Evolutionary conservation across 1,139 yeast species (phyloP).

Genomic region (Yamadazyma dendronema): DNA sequence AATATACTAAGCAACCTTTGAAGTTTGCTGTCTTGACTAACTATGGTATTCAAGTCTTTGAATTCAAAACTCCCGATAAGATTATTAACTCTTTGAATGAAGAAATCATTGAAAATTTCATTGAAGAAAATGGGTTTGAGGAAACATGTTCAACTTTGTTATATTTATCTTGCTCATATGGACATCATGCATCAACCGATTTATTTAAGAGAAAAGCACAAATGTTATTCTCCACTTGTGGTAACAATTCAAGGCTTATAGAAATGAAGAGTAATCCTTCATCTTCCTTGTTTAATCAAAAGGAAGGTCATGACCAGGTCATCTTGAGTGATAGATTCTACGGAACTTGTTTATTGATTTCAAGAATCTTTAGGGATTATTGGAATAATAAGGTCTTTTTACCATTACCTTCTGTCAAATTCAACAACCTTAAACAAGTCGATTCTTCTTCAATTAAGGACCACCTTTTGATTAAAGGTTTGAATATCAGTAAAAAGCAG

Average conservation of each 20-base stretch:
- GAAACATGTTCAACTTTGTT: slow-evolving; percentile 89
- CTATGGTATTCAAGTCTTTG: slow-evolving; percentile 72
- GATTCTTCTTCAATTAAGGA: slow-evolving; percentile 46
- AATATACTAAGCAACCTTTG: slow-evolving; percentile 61
- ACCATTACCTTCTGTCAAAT: slow-evolving; percentile 45
- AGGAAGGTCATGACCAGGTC: slow-evolving; percentile 56
- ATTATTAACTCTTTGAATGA: slow-evolving; percentile 68
- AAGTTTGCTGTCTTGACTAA: slow-evolving; percentile 81
- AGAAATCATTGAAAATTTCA: slow-evolving; percentile 49
- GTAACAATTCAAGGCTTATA: slow-evolving; percentile 50
- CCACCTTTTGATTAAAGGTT: slow-evolving; percentile 41
- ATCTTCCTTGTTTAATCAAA: slow-evolving; percentile 9
- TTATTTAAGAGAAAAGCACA: slow-evolving; percentile 48
- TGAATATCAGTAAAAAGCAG: slow-evolving; percentile 52
- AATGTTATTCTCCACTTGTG: slow-evolving; percentile 52
- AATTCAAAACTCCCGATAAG: slow-evolving; percentile 77
- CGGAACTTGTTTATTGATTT: slow-evolving; percentile 78
- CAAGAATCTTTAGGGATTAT: slow-evolving; percentile 72
- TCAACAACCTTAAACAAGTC: slow-evolving; percentile 34
- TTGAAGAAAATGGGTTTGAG: slow-evolving; percentile 50
- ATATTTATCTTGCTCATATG: slow-evolving; percentile 75
- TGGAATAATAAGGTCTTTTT: slow-evolving; percentile 76
- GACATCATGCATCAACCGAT: slow-evolving; percentile 51
- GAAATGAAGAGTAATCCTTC: slow-evolving; percentile 16
- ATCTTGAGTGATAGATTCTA: slow-evolving; percentile 88